Base-by-base conservation (phyloP, 2,329 filamentous ascomycete genomes). In the Colletotrichum gigasporum region DNA sequence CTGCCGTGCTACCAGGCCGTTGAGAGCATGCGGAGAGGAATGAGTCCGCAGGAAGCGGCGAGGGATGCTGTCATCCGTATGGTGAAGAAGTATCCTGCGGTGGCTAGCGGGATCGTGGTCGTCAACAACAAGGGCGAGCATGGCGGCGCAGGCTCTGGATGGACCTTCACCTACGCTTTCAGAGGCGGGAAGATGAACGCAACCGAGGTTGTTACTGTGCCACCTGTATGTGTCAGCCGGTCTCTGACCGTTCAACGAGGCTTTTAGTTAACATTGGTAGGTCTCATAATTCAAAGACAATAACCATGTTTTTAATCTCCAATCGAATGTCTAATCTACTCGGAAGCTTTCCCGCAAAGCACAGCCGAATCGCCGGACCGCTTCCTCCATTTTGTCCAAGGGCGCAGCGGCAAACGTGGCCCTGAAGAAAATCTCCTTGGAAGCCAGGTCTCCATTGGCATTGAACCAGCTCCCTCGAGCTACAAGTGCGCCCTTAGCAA, bases 341-440 rank as follows among this genome's bases (percentile, higher is more conserved):
- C n/a, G n/a, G n/a, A n/a, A n/a, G n/a, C n/a, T n/a, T n/a, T n/a
- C n/a, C n/a, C n/a, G n/a, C n/a, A n/a, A n/a, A n/a, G n/a, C n/a
- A n/a, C n/a, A n/a, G 0, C 92, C 93, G 69, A 98, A 90, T 65
- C 94, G 82, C 65, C 83, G 82, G 62, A 93, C 92, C 1, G 91
- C 92, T 71, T 90, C 86, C 3, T 82, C 82, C 82, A 95, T 93
- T 69, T 88, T 86, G 53, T 89, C 86, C 10, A 85, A 82, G 9
- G 87, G 88, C 2, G 94, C 93, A 32, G 93, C 90, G 0, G 94
- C 94, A 80, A 91, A 99, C 0, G 95, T 98, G 3, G 92, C 89
- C 54, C 96, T 87, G 83, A 97, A 96, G 80, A 92, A 97, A 76
- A 97, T 82, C 18, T 88, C 90, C 9, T 83, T 81, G 5, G 82